Evolutionary conservation across 2,329 filamentous ascomycete genomes (phyloP), one percentile per base, ranked within the genome.

Genomic region (Ceratocystiopsis brevicomis): DNA sequence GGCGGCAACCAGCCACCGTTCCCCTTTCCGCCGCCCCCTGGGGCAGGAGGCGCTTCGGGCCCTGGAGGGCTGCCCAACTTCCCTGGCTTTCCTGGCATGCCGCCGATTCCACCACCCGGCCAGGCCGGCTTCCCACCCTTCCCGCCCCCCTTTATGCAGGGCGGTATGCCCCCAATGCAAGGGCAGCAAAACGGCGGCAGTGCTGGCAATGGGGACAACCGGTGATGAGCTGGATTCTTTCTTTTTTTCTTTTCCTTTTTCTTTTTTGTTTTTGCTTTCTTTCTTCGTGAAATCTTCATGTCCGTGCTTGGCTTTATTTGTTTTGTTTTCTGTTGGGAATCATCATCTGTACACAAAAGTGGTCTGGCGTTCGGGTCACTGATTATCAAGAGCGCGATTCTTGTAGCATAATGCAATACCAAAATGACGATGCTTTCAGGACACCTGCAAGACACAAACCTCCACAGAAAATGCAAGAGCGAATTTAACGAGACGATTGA

Each of bases 31-130:
- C 42, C 11, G 30, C 33, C 17, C 17, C 39, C 9, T 6, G 25
- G 25, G 8, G 25, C 25, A 30, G 25, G 25, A 8, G 10, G 10
- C 25, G 25, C 19, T 21, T 21, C 19, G 19, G 46, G 37, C 11
- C 17, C 18, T 5, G 17, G 32, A 59, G 64, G 53, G 58, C 61
- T 60, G 14, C 61, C 62, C 17, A 49, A 48, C 39, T 56, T 56
- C 48, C 61, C 61, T 2, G 53, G 49, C 16, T 55, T 56, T 11
- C 62, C 64, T 4, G 61, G 60, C 41, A 63, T 67, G 54, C 62
- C 63, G 1, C 59, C 25, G 25, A 30, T 63, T 12, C 50, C 50
- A 9, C 45, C 48, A 15, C 50, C 52, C 9, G 51, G 51, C 15
- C 46, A 44, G 19, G 53, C 47, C 13, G 59, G 57, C 8, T 64